These are phyloP conservation scores for Neurospora sp. DNA, from an alignment of 495 filamentous ascomycete species.

Conservation along the genomic window DNA sequence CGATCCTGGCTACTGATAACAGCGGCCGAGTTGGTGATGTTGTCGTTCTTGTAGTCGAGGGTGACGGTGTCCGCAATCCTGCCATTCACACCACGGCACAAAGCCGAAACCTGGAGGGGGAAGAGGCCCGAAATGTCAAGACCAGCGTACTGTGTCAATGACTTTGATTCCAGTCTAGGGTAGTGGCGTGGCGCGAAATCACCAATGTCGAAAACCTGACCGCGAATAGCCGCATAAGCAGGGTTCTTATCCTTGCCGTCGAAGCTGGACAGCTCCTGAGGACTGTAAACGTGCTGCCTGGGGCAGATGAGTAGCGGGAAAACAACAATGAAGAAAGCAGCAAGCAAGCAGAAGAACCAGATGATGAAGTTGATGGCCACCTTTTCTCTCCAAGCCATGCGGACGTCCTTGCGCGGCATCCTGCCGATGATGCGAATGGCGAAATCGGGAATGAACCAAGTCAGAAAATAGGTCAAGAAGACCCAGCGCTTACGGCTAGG, in stretches of 20 bases:
- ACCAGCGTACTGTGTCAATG: conserved; percentile 71
- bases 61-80: conserved; percentile 55
- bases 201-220: conserved; percentile 77
- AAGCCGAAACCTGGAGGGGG: conserved; percentile 85
- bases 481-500: conserved; percentile 88
- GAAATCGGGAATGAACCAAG: conserved; percentile 82
- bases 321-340: conserved; percentile 79
- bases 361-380: conserved; percentile 97
- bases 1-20: conserved; percentile 56
- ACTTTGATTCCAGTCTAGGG: conserved; percentile 48
- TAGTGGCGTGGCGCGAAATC: conserved; percentile 71
- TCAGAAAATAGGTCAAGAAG: conserved; percentile 73
- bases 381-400: conserved; percentile 92
- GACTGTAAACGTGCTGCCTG: conserved; percentile 75
- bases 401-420: conserved; percentile 90
- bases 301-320: conserved; percentile 89
- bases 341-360: conserved; percentile 72
- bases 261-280: conserved; percentile 60
- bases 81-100: conserved; percentile 71
- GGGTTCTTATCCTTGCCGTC: conserved; percentile 56
- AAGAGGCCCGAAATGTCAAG: conserved; percentile 80
- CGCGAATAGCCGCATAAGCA: conserved; percentile 74
- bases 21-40: conserved; percentile 55
- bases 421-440: conserved; percentile 65
- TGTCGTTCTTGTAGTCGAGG: conserved; percentile 70